Percentiles rank a stretch among this genome's conserved stretches.
These are phyloP conservation scores for Colletotrichum viniferum DNA, from an alignment of 2,329 filamentous ascomycete genomes.

Conservation along the genomic window DNA sequence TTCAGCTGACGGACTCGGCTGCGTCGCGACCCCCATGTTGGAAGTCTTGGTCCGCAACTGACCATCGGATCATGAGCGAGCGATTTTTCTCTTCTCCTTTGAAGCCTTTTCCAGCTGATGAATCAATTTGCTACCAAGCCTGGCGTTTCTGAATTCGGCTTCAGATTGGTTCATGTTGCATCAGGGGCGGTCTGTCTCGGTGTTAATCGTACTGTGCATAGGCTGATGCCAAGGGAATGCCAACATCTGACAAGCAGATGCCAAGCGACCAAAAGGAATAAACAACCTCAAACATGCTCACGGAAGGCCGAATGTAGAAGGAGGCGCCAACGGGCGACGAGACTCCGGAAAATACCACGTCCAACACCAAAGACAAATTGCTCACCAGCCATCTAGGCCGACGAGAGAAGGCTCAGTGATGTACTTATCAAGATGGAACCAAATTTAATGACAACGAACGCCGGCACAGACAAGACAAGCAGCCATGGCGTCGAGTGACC, in stretches of 20 bases:
- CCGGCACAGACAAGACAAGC: not conserved
- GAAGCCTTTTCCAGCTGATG: not conserved
- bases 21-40: not conserved
- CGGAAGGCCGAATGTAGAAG: not conserved
- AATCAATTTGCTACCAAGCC: not conserved
- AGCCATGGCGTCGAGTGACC: not conserved
- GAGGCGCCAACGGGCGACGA: not conserved
- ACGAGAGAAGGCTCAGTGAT: not conserved
- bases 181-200: not conserved
- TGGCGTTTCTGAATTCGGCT: not conserved
- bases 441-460: not conserved
- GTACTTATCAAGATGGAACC: not conserved
- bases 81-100: not conserved
- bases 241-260: not conserved
- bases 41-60: not conserved
- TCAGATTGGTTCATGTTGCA: not conserved
- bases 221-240: not conserved
- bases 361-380: not conserved
- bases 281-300: conserved; percentile 8
- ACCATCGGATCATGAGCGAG: not conserved
- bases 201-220: not conserved
- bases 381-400: not conserved
- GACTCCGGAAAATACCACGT: not conserved
- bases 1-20: not conserved
- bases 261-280: not conserved